Evolutionary conservation across 2,329 filamentous ascomycete species (phyloP), one percentile per base, ranked within the genome.

Genomic region (Trichoderma brevicompactum): DNA sequence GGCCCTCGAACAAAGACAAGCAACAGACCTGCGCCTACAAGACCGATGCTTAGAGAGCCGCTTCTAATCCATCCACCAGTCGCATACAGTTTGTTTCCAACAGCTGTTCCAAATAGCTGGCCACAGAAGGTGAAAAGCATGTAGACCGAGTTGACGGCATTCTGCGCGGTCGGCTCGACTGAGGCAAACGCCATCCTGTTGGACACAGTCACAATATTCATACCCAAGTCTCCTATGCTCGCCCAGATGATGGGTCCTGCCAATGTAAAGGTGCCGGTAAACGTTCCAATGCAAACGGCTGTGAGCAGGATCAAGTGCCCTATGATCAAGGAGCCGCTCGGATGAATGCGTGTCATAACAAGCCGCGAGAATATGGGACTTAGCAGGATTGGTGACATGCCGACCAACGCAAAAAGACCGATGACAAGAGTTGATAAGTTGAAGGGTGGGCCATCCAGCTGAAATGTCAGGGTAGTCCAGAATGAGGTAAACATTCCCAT

Each of bases 121-220:
- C 92, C 92, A 34, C 84, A 87, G 71, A 94, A 94, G 0, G 86
- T 87, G 7, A 84, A 82, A 0, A 93, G 83, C 92, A 94, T 95
- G 72, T 92, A 95, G 1, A 88, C 90, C 0, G 91, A 93, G 73
- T 95, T 95, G 28, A 94, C 84, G 3, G 92, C 78, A 76, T 93
- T 95, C 5, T 90, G 79, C 0, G 88, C 88, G 66, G 86, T 88
- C 0, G 91, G 87, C 61, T 90, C 89, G 23, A 94, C 87, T 1
- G 80, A 78, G 70, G 92, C 94, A 19, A 95, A 90, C 4, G 86
- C 83, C 0, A 83, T 82, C 0, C 92, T 80, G 70, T 94, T 93
- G 1, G 89, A 89, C 38, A 92, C 90, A 74, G 93, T 90, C 0
- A 86, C 82, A 1, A 87, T 90, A 75, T 93, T 91, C 66, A 89